phyloP scores from a whole-genome alignment of 2,329 filamentous ascomycete genomes.

The Amphichorda felina region DNA sequence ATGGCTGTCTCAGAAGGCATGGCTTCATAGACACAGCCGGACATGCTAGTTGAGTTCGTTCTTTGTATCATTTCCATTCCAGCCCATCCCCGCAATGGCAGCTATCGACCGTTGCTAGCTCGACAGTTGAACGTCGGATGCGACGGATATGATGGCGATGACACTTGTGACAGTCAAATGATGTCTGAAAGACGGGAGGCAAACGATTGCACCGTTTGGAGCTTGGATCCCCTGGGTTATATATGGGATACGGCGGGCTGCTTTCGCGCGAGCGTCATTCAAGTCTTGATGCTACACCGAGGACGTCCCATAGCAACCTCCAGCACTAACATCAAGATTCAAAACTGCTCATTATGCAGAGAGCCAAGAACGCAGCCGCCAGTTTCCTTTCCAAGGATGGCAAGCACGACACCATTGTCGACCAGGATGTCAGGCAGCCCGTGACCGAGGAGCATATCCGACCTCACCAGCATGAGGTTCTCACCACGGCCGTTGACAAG shows the following conservation, averaged over 20 bases:
- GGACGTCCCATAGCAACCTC: too few species aligned
- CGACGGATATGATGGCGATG: not conserved
- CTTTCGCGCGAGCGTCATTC: not conserved
- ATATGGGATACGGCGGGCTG: too few species aligned
- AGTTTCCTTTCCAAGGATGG: slow-evolving; percentile 50
- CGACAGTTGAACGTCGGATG: too few species aligned
- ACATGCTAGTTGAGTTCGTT: too few species aligned
- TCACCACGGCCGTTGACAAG: slow-evolving; percentile 50
- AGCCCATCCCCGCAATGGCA: slow-evolving; percentile 3
- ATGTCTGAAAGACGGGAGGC: too few species aligned
- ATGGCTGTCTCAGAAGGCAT: too few species aligned
- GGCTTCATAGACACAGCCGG: too few species aligned
- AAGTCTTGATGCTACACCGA: not conserved
- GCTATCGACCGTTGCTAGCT: too few species aligned
- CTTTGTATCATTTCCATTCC: slow-evolving; percentile 1
- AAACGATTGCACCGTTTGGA: too few species aligned
- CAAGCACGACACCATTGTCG: slow-evolving; percentile 58
- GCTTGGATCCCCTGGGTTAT: too few species aligned
- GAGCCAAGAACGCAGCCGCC: slow-evolving; percentile 49
- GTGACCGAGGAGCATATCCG: slow-evolving; percentile 49
- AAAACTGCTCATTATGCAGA: slow-evolving; percentile 39
- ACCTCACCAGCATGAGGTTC: slow-evolving; percentile 48
- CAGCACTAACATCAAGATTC: too few species aligned
- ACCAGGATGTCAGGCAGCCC: slow-evolving; percentile 49
- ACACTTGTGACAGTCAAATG: not conserved